Percentiles rank a stretch among this genome's conserved stretches.
Conservation (phyloP, 768 basidiomycete species). For the Tulasnella sp. region DNA sequence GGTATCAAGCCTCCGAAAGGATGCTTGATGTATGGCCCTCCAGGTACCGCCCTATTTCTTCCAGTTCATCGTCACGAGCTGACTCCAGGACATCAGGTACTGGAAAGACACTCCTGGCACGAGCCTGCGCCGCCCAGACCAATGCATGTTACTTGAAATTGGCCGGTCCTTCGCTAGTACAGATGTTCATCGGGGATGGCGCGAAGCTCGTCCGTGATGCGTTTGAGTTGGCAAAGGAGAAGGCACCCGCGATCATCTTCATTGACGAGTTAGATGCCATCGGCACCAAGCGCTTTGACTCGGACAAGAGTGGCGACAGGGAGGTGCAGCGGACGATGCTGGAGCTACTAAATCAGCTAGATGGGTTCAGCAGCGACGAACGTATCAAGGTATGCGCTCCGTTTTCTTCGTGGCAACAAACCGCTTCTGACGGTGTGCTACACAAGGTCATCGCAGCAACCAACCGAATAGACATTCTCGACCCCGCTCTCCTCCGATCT, state of each 20-base stretch:
- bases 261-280: slow-evolving; percentile 99
- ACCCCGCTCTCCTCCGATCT: slow-evolving; percentile 95
- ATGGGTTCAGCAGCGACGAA: slow-evolving; percentile 94
- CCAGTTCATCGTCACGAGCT: slow-evolving; percentile 1
- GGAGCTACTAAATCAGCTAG: slow-evolving; percentile 93
- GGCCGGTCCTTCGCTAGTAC: slow-evolving; percentile 93
- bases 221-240: slow-evolving; percentile 95
- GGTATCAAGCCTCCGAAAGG: slow-evolving; percentile 98
- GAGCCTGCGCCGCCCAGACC: slow-evolving; percentile 96
- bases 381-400: slow-evolving; percentile 72
- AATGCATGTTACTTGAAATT: slow-evolving; percentile 97
- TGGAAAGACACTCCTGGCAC: slow-evolving; percentile 93
- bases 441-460: slow-evolving; percentile 92
- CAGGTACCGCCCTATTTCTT: slow-evolving; percentile 45
- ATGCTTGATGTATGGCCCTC: slow-evolving; percentile 97
- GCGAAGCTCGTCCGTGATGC: slow-evolving; percentile 98
- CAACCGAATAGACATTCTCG: slow-evolving; percentile 96
- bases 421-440: slow-evolving; percentile 4
- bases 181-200: slow-evolving; percentile 99
- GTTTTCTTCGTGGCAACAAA: not conserved
- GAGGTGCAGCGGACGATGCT: slow-evolving; percentile 99
- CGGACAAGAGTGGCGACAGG: slow-evolving; percentile 96
- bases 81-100: slow-evolving; percentile 44
- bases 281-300: slow-evolving; percentile 96
- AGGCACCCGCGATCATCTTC: slow-evolving; percentile 97